Evolutionary conservation across 768 basidiomycete genomes (phyloP), one percentile per base, ranked within the genome.

Genomic region (Megacollybia marginata): DNA sequence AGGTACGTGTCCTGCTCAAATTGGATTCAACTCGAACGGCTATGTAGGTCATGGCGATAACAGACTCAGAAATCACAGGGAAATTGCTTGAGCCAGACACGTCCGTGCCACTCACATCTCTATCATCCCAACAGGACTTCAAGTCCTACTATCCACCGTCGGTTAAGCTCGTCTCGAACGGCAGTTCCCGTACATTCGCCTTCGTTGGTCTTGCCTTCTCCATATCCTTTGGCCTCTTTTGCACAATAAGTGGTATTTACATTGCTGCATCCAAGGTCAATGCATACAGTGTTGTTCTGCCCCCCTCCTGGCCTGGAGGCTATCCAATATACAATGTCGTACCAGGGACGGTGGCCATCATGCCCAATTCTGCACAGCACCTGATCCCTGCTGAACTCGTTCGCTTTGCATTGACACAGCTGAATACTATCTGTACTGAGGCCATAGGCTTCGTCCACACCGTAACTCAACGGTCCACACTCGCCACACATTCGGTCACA

Each of bases 381-480:
- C 51, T 47, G 18, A 33, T 46, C 10, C 44, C 16, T 10, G 31
- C 44, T 31, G 60, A 67, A 38, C 38, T 55, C 1, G 31, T 67
- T 33, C 38, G n/a, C 34, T 54, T 65, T 6, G 60, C 18, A 4
- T 59, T 65, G 44, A 65, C 58, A n/a, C 40, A 61, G 11, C 52
- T 65, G 48, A 57, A 65, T 33, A 51, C 58, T 0, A 34, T 50
- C 5, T 65, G 64, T 28, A 65, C 61, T 11, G 64, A 65, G 33
- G 54, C 64, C 2, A 65, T 54, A 7, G 65, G 64, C 3, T 57
- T 59, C 13, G 55, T 54, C 10, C 64, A 65, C n/a, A 53, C 49
- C 42, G 56, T 28, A 6, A 28, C 23, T 28, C 23, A 28, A 28
- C n/a, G n/a, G n/a, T n/a, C n/a, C n/a, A n/a, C n/a, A n/a, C n/a